Conservation (phyloP, 1,284 basidiomycete genomes). For the Pterulicium gracile region DNA sequence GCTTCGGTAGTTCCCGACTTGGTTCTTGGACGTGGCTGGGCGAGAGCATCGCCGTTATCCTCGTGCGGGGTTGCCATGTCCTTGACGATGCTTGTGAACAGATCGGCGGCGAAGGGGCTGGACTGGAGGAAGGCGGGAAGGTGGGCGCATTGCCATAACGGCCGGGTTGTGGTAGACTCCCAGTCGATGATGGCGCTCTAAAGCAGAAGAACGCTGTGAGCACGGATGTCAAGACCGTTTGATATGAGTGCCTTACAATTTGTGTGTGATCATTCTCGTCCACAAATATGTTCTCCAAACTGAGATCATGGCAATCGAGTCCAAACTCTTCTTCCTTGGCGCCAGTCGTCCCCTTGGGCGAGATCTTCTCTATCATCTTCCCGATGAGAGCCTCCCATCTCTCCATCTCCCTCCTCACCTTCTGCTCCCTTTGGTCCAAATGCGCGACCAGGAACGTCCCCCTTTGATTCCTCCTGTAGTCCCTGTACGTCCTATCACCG, state of each 20-base stretch:
- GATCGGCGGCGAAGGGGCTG: constrained; percentile 55
- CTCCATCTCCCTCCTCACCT: constrained; percentile 55
- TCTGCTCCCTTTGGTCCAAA: constrained; percentile 46
- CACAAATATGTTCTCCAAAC: constrained; percentile 72
- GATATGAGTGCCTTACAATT: constrained; percentile 42
- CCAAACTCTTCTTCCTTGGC: constrained; percentile 44
- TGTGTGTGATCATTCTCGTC: constrained; percentile 52
- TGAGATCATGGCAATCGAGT: constrained; percentile 70
- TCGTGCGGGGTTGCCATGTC: constrained; percentile 24
- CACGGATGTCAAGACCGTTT: constrained; percentile 4
- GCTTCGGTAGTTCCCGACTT: neutral
- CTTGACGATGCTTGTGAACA: constrained; percentile 55
- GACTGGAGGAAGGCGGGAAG: constrained; percentile 68
- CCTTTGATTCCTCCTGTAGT: constrained; percentile 68
- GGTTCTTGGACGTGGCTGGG: no score
- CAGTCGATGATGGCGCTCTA: constrained; percentile 79
- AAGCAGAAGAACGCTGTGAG: no score
- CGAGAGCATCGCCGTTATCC: constrained; percentile 17
- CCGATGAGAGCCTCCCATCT: constrained; percentile 60
- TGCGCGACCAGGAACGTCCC: constrained; percentile 67
- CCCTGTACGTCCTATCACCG: constrained; percentile 63
- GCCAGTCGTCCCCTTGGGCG: constrained; percentile 13
- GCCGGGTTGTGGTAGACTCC: constrained; percentile 75
- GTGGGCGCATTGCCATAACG: constrained; percentile 74
- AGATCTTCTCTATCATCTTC: constrained; percentile 20